phyloP scores from a whole-genome alignment of 2,329 filamentous ascomycete genomes.

The Penicillium sp. region DNA sequence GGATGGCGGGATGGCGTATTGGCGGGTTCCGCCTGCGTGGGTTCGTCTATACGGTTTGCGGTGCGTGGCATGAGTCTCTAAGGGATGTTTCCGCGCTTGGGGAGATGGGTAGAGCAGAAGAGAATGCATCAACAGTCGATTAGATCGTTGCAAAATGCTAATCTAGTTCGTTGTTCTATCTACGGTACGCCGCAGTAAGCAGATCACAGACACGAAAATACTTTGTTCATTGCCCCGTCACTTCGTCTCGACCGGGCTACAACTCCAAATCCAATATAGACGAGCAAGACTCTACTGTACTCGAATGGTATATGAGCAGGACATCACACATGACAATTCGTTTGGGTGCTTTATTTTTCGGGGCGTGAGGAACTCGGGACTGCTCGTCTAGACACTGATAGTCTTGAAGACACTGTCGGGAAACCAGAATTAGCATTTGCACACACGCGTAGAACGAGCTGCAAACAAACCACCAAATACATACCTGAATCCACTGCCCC shows the following conservation, averaged over 20 bases:
- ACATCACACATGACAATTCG: constrained; percentile 29
- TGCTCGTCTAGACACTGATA: constrained; percentile 64
- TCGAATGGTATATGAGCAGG: constrained; percentile 29
- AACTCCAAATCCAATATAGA: constrained; percentile 19
- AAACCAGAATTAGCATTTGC: constrained; percentile 17
- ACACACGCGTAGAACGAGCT: neutral
- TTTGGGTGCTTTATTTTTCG: constrained; percentile 10
- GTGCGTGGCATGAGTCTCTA: too few relatives aligned
- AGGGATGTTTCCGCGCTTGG: too few relatives aligned
- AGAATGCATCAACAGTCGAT: too few relatives aligned
- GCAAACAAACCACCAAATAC: constrained; percentile 22
- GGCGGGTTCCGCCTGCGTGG: neutral
- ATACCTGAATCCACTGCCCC: constrained; percentile 74
- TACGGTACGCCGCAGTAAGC: too few relatives aligned
- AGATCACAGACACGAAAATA: too few relatives aligned
- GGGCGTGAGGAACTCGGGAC: constrained; percentile 9
- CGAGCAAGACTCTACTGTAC: constrained; percentile 18
- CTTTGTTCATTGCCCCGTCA: constrained; percentile 17
- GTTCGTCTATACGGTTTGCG: too few relatives aligned
- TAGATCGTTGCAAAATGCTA: too few relatives aligned
- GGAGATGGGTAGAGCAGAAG: too few relatives aligned
- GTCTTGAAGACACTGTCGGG: constrained; percentile 69
- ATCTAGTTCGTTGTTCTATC: too few relatives aligned
- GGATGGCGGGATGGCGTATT: constrained; percentile 1
- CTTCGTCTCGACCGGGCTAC: constrained; percentile 12